Evolutionary conservation across 371 early-diverging fungal species (phyloP), one percentile per base, ranked within the genome.

Genomic region (Lichtheimia ornata): DNA sequence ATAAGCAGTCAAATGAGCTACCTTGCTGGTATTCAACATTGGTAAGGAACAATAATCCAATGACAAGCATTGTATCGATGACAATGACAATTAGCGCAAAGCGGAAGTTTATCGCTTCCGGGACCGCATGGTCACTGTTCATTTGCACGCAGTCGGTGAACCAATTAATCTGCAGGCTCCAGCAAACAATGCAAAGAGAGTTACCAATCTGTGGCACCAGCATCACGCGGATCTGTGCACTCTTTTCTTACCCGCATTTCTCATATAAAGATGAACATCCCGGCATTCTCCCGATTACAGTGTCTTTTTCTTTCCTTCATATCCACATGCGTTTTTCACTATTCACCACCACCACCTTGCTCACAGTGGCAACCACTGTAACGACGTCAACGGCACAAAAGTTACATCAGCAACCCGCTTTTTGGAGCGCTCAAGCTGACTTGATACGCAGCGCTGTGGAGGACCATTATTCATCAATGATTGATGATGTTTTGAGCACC

Each of bases 401-500:
- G 51, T 28, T 35, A 55, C 55, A 55, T 13, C 55, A 27, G 4
- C 18, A 56, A 43, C 57, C 43, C 15, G 55, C 47, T n/a, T 53
- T 58, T 9, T 64, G 64, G 59, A 50, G 7, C 49, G 25, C 28
- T 58, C 13, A 55, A 55, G 54, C 58, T 11, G 50, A 49, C 53
- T 43, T 59, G 41, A 56, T 69, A 13, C 70, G 59, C n/a, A 65
- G 65, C 15, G 50, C 59, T 30, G 49, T 65, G 30, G 45, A 54
- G 49, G 58, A 50, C 17, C 58, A 70, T 50, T 77, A 74, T 30
- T 65, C 70, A 55, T 68, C 72, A 6, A 25, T 72, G 18, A 69
- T 72, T 0, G 77, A 77, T 43, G 54, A 66, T 20, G 63, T 70
- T 11, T 52, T 77, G 17, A 72, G 67, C 51, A 50, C 70, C 1